Base-by-base conservation (phyloP, 2,329 filamentous ascomycete species). In the Zasmidium cellare region DNA sequence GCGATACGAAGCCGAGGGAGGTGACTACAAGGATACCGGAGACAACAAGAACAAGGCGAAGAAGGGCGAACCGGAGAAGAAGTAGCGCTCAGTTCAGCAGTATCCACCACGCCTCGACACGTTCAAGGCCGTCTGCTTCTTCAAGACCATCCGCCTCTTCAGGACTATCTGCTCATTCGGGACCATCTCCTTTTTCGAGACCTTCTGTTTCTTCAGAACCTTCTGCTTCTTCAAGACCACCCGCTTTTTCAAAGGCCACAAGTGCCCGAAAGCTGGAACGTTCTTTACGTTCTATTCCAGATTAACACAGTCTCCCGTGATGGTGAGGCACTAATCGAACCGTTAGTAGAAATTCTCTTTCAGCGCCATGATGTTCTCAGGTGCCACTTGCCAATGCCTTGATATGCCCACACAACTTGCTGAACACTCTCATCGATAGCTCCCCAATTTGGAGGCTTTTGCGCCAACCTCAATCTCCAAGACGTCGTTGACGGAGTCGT, bases 41-140 rank as follows among this genome's bases (percentile, higher is more conserved):
- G 68, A 68, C 38, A 66, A 66, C 51, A 68, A 68, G 60, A 68
- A 69, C 46, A 67, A 68, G 53, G 58, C 65, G 31, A 44, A 64
- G 58, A 60, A 72, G 61, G 69, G 69, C 3, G 66, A 64, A 55
- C 69, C 69, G 23, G 69, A 70, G 65, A 70, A 70, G 66, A 72
- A 72, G 65, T 57, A 62, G 45, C 5, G 18, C 49, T 46, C n/a
- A n/a, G n/a, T n/a, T n/a, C n/a, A n/a, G n/a, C n/a, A n/a, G n/a
- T n/a, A n/a, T n/a, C n/a, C n/a, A n/a, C n/a, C n/a, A n/a, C n/a
- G n/a, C n/a, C n/a, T n/a, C n/a, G n/a, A n/a, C n/a, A n/a, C n/a
- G n/a, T n/a, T n/a, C n/a, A n/a, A n/a, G n/a, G n/a, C n/a, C n/a
- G n/a, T n/a, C n/a, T n/a, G n/a, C n/a, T n/a, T n/a, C n/a, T n/a